A percentile compares a stretch with the other conserved stretches of the same genome.
Evolutionary conservation across 108 stramenopile genomes (phyloP).

Genomic region (Seminavis robusta): DNA sequence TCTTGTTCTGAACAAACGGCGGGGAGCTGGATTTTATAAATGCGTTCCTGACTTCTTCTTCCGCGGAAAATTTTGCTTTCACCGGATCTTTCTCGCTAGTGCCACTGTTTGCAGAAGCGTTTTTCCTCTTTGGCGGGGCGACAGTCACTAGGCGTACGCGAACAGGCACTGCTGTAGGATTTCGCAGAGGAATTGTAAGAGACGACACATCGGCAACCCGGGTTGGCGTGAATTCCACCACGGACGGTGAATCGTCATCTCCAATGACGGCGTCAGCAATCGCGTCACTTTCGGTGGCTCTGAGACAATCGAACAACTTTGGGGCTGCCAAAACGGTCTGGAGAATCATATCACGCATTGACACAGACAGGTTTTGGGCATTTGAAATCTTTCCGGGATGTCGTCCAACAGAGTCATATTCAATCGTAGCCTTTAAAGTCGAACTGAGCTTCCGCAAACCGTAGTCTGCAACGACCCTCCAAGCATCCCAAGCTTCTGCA

Average conservation of each 20-base stretch:
- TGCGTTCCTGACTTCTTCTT: background rate
- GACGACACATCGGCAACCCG: slow-evolving; percentile 40
- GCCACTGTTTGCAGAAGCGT: background rate
- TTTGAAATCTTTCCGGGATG: background rate
- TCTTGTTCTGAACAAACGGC: slow-evolving; percentile 27
- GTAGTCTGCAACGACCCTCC: slow-evolving; percentile 22
- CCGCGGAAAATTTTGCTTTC: background rate
- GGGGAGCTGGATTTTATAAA: background rate
- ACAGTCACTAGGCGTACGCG: slow-evolving; percentile 51
- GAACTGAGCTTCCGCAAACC: slow-evolving; percentile 27
- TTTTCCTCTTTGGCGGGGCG: slow-evolving; percentile 3
- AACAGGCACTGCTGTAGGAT: slow-evolving; percentile 69
- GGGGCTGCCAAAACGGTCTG: slow-evolving; percentile 50
- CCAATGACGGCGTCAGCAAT: background rate
- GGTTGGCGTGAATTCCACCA: slow-evolving; percentile 54
- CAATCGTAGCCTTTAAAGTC: slow-evolving; percentile 36
- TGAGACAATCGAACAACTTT: slow-evolving; percentile 34
- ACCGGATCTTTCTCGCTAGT: slow-evolving; percentile 9
- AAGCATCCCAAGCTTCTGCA: slow-evolving; percentile 34
- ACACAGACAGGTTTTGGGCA: slow-evolving; percentile 23
- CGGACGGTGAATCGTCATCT: slow-evolving; percentile 9
- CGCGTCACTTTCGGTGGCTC: background rate
- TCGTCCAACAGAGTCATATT: too few species aligned
- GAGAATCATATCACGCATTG: slow-evolving; percentile 46
- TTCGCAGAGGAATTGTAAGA: slow-evolving; percentile 42